A percentile compares a stretch with the other conserved stretches of the same genome.
Evolutionary conservation across 2,329 filamentous ascomycete genomes (phyloP).

Genomic region (Cercospora beticola): DNA sequence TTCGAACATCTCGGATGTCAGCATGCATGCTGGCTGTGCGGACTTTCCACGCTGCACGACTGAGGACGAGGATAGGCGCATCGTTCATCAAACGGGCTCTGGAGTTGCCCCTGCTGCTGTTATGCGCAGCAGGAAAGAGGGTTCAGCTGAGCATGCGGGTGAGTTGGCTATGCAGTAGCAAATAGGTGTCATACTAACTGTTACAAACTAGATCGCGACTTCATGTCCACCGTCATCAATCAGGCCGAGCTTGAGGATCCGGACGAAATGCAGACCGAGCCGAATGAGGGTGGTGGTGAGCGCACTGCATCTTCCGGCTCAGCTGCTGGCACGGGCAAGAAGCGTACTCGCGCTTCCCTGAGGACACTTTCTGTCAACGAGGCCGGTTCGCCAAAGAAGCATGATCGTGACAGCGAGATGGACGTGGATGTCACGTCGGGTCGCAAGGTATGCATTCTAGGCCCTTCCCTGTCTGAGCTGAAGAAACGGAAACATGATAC

Average conservation of each 20-base stretch:
- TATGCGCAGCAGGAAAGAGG: slow-evolving; percentile 33
- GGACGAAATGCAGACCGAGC: slow-evolving; percentile 3
- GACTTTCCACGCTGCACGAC: slow-evolving; percentile 34
- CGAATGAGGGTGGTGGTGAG: not conserved
- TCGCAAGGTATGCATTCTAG: slow-evolving; percentile 28
- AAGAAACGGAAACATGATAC: not conserved
- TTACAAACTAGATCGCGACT: slow-evolving; percentile 29
- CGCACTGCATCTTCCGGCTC: slow-evolving; percentile 21
- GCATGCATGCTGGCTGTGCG: slow-evolving; percentile 37
- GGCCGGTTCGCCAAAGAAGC: slow-evolving; percentile 31
- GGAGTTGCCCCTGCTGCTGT: slow-evolving; percentile 21
- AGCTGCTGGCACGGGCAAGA: slow-evolving; percentile 25
- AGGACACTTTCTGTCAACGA: slow-evolving; percentile 26
- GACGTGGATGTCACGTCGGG: slow-evolving; percentile 16
- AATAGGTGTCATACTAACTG: slow-evolving; percentile 7
- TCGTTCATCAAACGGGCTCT: slow-evolving; percentile 24
- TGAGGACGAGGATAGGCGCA: slow-evolving; percentile 30
- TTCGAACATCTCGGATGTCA: slow-evolving; percentile 34
- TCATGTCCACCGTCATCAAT: slow-evolving; percentile 30
- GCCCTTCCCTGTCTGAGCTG: not conserved
- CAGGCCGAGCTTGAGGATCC: not conserved
- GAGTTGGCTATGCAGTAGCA: not conserved
- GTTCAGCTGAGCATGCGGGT: slow-evolving; percentile 18
- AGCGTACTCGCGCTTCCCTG: slow-evolving; percentile 32
- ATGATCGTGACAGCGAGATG: slow-evolving; percentile 14